Evolutionary conservation across 441 rosid species (phyloP).

Genomic region (Brassica balearica): DNA sequence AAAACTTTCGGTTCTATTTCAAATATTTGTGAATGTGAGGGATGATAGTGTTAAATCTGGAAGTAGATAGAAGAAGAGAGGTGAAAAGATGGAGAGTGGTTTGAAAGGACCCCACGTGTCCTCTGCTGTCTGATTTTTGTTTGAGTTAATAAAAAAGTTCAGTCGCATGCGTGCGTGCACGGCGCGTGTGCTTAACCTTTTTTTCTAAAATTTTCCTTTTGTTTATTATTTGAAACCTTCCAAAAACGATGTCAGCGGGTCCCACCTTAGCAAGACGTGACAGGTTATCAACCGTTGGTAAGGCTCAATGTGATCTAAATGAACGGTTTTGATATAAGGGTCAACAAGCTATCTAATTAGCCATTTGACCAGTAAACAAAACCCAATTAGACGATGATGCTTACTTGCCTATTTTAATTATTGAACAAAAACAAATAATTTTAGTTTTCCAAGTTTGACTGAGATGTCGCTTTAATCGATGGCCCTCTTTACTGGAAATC

Average conservation of each 20-base stretch:
- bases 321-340: slow-evolving; percentile 20
- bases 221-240: neutral
- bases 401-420: neutral
- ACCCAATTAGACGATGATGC: slow-evolving; percentile 9
- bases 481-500: slow-evolving; percentile 59
- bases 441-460: slow-evolving; percentile 64
- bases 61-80: slow-evolving; percentile 25
- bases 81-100: slow-evolving; percentile 32
- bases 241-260: slow-evolving; percentile 40
- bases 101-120: slow-evolving; percentile 45
- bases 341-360: slow-evolving; percentile 44
- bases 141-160: slow-evolving; percentile 30
- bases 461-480: slow-evolving; percentile 58
- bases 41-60: neutral
- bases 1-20: neutral
- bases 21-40: neutral
- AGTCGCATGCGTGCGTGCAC: slow-evolving; percentile 46
- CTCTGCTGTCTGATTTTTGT: slow-evolving; percentile 25
- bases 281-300: slow-evolving; percentile 26
- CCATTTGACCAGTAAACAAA: slow-evolving; percentile 41
- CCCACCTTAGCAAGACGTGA: slow-evolving; percentile 24
- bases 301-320: slow-evolving; percentile 1
- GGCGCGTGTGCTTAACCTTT: slow-evolving; percentile 45
- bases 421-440: neutral
- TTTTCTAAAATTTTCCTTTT: slow-evolving; percentile 10